Conservation (phyloP, 2,329 filamentous ascomycete species). For the Penicillium sp. region DNA sequence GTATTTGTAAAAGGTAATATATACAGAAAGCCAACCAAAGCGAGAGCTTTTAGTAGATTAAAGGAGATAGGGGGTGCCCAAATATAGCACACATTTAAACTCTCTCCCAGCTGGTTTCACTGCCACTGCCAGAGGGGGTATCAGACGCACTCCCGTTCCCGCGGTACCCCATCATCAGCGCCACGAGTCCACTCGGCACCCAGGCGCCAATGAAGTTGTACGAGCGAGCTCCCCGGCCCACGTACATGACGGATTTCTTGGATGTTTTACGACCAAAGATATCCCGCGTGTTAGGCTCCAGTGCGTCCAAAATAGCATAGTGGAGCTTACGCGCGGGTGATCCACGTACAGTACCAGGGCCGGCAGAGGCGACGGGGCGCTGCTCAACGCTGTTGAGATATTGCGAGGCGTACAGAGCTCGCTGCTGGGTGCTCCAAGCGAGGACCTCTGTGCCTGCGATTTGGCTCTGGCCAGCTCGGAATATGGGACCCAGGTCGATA, state of each 20-base stretch:
- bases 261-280: slow-evolving; percentile 41
- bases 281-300: slow-evolving; percentile 56
- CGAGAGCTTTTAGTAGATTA: slow-evolving; percentile 3
- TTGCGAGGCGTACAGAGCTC: slow-evolving; percentile 51
- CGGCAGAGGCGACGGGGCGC: slow-evolving; percentile 40
- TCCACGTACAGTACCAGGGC: slow-evolving; percentile 54
- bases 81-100: slow-evolving; percentile 18
- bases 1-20: slow-evolving; percentile 13
- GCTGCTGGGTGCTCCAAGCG: slow-evolving; percentile 60
- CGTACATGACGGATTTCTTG: slow-evolving; percentile 64
- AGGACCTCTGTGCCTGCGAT: slow-evolving; percentile 56
- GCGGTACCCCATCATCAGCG: slow-evolving; percentile 87
- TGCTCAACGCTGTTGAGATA: slow-evolving; percentile 48
- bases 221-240: slow-evolving; percentile 79
- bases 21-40: slow-evolving; percentile 11
- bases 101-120: slow-evolving; percentile 40
- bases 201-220: slow-evolving; percentile 85
- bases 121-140: slow-evolving; percentile 34
- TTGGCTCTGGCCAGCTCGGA: slow-evolving; percentile 46
- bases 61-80: not conserved
- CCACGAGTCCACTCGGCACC: slow-evolving; percentile 75
- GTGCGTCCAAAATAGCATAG: slow-evolving; percentile 85
- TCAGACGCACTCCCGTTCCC: slow-evolving; percentile 22
- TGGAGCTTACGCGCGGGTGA: slow-evolving; percentile 78
- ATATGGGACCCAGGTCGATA: slow-evolving; percentile 75